phyloP scores from a whole-genome alignment of 179 eudicot species.

The Silene coronaria region DNA sequence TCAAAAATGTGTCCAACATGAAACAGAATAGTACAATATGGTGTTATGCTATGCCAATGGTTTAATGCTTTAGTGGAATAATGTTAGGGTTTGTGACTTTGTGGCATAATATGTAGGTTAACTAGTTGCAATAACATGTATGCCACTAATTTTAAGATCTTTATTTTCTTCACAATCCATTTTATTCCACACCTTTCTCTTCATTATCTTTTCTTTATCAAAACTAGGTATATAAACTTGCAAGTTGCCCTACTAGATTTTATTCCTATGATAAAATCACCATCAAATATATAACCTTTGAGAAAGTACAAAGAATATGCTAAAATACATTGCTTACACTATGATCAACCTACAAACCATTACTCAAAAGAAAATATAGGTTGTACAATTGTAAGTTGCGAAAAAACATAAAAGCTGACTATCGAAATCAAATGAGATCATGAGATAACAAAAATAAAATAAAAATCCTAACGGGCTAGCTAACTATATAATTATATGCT shows the following conservation, averaged over 20 bases:
- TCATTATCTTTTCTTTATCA: not conserved
- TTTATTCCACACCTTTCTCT: slow-evolving; percentile 8
- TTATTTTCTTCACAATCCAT: not conserved
- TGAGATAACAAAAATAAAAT: too few species aligned
- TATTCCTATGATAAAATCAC: not conserved
- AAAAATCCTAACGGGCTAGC: too few species aligned
- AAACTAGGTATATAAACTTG: slow-evolving; percentile 8
- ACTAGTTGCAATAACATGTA: slow-evolving; percentile 15
- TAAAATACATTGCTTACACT: not conserved
- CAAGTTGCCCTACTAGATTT: slow-evolving; percentile 9
- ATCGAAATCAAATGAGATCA: not conserved
- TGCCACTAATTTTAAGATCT: not conserved
- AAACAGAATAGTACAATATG: not conserved
- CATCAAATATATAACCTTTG: not conserved
- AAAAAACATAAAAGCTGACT: not conserved
- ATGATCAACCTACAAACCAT: not conserved
- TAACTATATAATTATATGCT: too few species aligned
- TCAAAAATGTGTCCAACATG: not conserved
- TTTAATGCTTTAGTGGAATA: not conserved
- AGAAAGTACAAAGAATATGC: slow-evolving; percentile 5
- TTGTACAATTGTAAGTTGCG: not conserved
- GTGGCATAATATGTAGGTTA: not conserved
- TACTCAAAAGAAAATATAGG: too few species aligned
- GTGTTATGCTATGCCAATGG: not conserved
- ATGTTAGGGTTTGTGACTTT: not conserved